phyloP scores from a whole-genome alignment of 345 rosid genomes.

The Syzygium oleosum region DNA sequence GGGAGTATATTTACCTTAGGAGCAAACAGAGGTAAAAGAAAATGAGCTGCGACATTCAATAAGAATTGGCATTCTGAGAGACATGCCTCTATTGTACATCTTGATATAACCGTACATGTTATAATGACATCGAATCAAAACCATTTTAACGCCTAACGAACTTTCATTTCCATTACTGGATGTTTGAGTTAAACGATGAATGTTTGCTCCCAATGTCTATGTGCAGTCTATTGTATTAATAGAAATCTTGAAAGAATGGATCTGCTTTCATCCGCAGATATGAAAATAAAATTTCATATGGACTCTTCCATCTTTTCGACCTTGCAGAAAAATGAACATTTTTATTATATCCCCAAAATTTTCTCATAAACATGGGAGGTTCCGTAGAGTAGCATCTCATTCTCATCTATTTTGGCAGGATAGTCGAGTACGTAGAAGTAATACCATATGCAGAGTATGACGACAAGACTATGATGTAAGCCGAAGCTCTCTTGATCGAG shows the following conservation, averaged over 20 bases:
- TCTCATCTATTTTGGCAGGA: neutral
- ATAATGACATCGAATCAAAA: neutral
- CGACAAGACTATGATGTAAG: conserved; percentile 33
- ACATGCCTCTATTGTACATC: neutral
- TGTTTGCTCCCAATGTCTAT: neutral
- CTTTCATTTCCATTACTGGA: neutral
- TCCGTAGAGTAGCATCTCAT: neutral
- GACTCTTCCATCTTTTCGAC: neutral
- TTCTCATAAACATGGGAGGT: neutral
- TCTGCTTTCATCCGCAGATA: neutral
- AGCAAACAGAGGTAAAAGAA: conserved; percentile 11
- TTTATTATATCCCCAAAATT: too few species aligned
- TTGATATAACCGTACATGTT: neutral
- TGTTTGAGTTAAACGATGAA: neutral
- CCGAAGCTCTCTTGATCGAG: conserved; percentile 35
- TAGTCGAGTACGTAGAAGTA: neutral
- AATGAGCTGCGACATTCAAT: neutral
- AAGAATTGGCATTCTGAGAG: neutral
- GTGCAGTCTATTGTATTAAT: neutral
- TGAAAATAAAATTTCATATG: neutral
- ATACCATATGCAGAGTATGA: conserved; percentile 44
- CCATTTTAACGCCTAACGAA: neutral
- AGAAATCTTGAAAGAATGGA: neutral
- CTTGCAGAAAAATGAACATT: neutral
- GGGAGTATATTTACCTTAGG: conserved; percentile 65